Conservation (phyloP, 495 filamentous ascomycete genomes). For the Aspergillus avenaceus region DNA sequence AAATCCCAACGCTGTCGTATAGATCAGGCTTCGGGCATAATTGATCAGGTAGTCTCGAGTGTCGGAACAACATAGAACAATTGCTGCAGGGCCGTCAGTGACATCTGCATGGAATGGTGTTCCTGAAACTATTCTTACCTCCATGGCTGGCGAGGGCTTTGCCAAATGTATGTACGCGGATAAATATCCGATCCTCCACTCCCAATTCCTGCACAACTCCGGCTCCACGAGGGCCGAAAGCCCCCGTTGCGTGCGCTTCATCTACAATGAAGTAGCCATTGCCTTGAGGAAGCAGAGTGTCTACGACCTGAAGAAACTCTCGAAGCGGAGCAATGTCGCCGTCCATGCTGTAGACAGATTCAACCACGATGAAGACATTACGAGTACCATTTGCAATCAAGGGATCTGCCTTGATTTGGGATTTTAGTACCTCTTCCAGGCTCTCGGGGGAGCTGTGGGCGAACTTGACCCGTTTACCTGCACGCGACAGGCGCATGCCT, state of each 20-base stretch:
- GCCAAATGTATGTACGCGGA: constrained; percentile 71
- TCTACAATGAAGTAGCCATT: constrained; percentile 73
- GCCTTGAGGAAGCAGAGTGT: constrained; percentile 48
- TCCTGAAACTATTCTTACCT: constrained; percentile 45
- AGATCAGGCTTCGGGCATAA: constrained; percentile 46
- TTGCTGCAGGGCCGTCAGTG: constrained; percentile 15
- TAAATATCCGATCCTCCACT: constrained; percentile 62
- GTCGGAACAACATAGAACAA: constrained; percentile 44
- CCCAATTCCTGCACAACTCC: constrained; percentile 66
- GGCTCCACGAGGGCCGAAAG: constrained; percentile 57
- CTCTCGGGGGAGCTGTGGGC: constrained; percentile 54
- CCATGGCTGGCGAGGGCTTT: constrained; percentile 71
- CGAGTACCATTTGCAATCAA: constrained; percentile 26
- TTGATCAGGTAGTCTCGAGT: constrained; percentile 42
- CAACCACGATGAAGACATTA: constrained; percentile 62
- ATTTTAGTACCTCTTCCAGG: constrained; percentile 37
- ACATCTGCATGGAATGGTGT: not conserved
- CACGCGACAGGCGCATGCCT: constrained; percentile 67
- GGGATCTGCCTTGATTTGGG: constrained; percentile 25
- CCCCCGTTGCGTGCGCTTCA: constrained; percentile 73
- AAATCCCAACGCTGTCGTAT: constrained; percentile 46
- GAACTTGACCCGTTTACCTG: constrained; percentile 48
- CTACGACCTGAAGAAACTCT: constrained; percentile 53
- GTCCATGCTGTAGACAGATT: constrained; percentile 83
- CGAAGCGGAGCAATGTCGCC: constrained; percentile 65